Base-by-base conservation (phyloP, 805 yeast species). In the Wickerhamomyces hampshirensis region DNA sequence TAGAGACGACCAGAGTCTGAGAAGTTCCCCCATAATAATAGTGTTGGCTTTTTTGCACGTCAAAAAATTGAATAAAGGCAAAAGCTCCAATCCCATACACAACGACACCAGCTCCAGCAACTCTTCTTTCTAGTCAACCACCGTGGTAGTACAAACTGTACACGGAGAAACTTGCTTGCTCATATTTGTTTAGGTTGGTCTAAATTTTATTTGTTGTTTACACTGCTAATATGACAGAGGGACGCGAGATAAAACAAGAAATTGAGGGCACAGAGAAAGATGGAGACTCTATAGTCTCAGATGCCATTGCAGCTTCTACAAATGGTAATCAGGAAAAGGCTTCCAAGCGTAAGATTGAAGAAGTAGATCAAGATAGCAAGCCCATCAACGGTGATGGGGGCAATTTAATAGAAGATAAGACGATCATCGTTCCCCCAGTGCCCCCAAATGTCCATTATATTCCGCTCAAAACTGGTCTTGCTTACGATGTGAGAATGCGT, bases 401-500 rank as follows among this genome's bases (percentile, higher is more conserved):
- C 18, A 28, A 14, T 13, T 11, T 14, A 3, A 31, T 14, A 8
- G 23, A 30, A 13, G 59, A 62, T 27, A 60, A 60, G 37, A 63
- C 62, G 17, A 60, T 66, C 23, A 67, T 65, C 39, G 84, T 80
- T 2, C 84, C 88, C 4, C 65, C 66, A 7, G 70, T 73, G 10
- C 67, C 69, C 23, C 91, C 95, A 2, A 78, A 80, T 42, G 65
- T 85, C n/a, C 69, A 70, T 36, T 84, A 84, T 55, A 69, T 74
- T 17, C 85, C 84, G 3, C 63, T 84, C 51, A 91, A 88, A 58
- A 91, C 98, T 0, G 99, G 98, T 0, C 65, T 93, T 6, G 91
- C 95, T 40, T 93, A 93, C 61, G 99, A 93, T 59, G 97, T 88
- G 15, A 71, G 98, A 44, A 93, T 93, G 98, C 72, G 98, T 43